These are phyloP conservation scores for Pseudonectria buxi DNA, from an alignment of 2,329 filamentous ascomycete species.

Conservation along the genomic window DNA sequence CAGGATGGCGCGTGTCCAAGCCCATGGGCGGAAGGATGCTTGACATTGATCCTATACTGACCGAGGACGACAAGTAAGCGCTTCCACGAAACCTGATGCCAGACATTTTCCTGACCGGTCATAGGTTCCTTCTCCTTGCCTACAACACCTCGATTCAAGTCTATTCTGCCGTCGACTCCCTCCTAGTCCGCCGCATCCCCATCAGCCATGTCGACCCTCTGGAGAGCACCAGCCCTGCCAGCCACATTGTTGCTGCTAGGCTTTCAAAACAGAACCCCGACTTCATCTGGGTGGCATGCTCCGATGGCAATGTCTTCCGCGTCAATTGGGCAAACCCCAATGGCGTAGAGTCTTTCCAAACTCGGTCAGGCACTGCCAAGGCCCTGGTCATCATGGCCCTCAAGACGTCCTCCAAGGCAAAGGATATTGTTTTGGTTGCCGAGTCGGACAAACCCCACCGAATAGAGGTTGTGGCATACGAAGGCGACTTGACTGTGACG, in stretches of 20 bases:
- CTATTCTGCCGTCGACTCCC: conserved; percentile 74
- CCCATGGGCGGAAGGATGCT: conserved; percentile 60
- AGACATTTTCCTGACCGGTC: conserved; percentile 8
- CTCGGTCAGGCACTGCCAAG: conserved; percentile 36
- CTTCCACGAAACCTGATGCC: background rate
- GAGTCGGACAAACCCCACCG: conserved; percentile 32
- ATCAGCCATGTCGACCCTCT: conserved; percentile 31
- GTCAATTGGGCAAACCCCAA: conserved; percentile 50
- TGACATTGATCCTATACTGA: conserved; percentile 58
- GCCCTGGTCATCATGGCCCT: conserved; percentile 39
- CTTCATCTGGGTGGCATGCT: conserved; percentile 53
- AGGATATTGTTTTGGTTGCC: conserved; percentile 43
- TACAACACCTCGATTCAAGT: conserved; percentile 71
- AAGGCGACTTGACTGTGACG: conserved; percentile 24
- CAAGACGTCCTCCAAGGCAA: conserved; percentile 24
- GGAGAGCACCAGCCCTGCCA: conserved; percentile 19
- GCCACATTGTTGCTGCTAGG: conserved; percentile 35
- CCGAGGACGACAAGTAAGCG: conserved; percentile 53
- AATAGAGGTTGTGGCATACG: conserved; percentile 41
- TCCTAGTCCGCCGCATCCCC: conserved; percentile 66
- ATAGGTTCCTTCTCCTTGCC: conserved; percentile 66
- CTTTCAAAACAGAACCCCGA: conserved; percentile 34
- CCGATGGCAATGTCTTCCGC: conserved; percentile 49
- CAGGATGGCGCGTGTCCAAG: conserved; percentile 54
- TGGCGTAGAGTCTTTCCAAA: conserved; percentile 35